Evolutionary conservation across 805 yeast species (phyloP).

Genomic region (Yarrowia sp.): DNA sequence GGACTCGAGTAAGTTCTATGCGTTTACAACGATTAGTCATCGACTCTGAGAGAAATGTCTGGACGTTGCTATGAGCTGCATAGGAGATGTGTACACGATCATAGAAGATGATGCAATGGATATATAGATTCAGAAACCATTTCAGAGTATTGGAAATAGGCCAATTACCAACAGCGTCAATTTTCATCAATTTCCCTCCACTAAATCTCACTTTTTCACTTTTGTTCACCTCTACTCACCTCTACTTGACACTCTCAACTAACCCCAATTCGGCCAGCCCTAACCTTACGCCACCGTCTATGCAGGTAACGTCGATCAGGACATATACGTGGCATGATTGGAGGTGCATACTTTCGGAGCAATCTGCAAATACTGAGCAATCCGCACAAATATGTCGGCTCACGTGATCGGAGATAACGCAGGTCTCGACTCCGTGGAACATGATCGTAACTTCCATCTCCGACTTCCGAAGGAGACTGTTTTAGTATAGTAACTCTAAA

Average conservation of each 20-base stretch:
- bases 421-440: neutral
- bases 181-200: no score
- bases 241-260: neutral
- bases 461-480: neutral
- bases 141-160: no score
- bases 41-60: no score
- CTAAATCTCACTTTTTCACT: no score
- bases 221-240: neutral
- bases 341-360: constrained; percentile 14
- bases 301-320: constrained; percentile 10
- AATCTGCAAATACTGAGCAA: neutral
- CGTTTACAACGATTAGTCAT: no score
- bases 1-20: no score
- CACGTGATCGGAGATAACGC: neutral
- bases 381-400: neutral
- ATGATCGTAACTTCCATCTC: neutral
- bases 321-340: constrained; percentile 28
- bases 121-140: no score
- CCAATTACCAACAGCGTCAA: no score
- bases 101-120: no score
- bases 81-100: no score
- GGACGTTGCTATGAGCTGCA: no score
- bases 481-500: neutral
- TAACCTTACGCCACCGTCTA: neutral
- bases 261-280: neutral